A percentile compares a stretch with the other conserved stretches of the same genome.
Evolutionary conservation across 73 alveolate species (phyloP).

Genomic region (Paramecium sexaurelia): DNA sequence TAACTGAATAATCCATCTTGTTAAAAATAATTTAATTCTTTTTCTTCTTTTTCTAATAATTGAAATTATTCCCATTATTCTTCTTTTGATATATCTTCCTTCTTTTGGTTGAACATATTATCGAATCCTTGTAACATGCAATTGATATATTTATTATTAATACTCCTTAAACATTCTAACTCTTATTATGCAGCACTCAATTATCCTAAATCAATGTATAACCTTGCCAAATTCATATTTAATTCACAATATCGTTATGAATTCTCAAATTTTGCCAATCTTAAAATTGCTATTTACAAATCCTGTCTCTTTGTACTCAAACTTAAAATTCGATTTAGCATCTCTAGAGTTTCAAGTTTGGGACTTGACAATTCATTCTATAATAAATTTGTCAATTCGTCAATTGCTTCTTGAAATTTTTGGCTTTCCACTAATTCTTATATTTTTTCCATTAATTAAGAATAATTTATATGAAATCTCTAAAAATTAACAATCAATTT

Average conservation of each 20-base stretch:
- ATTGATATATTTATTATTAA: background rate
- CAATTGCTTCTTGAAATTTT: background rate
- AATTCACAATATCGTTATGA: background rate
- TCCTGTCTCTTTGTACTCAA: background rate
- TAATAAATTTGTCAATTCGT: background rate
- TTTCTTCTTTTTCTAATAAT: background rate
- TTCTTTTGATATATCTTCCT: background rate
- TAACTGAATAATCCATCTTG: conserved; percentile 5
- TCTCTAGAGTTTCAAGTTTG: background rate
- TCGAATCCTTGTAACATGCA: background rate
- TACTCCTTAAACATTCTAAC: background rate
- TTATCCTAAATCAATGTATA: conserved; percentile 8
- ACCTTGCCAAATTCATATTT: background rate
- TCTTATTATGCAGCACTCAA: background rate
- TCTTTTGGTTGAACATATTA: background rate
- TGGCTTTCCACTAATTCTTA: background rate
- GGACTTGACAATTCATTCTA: background rate
- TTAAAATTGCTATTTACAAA: background rate
- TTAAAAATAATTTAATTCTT: background rate
- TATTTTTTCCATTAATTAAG: conserved; percentile 38
- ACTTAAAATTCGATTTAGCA: conserved; percentile 1
- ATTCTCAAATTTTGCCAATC: background rate
- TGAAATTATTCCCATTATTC: conserved; percentile 23
- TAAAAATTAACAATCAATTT: conserved; percentile 17
- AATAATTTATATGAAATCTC: conserved; percentile 17